Base-by-base conservation (phyloP, 139 green algal species). In the Edaphochlamys debaryana region DNA sequence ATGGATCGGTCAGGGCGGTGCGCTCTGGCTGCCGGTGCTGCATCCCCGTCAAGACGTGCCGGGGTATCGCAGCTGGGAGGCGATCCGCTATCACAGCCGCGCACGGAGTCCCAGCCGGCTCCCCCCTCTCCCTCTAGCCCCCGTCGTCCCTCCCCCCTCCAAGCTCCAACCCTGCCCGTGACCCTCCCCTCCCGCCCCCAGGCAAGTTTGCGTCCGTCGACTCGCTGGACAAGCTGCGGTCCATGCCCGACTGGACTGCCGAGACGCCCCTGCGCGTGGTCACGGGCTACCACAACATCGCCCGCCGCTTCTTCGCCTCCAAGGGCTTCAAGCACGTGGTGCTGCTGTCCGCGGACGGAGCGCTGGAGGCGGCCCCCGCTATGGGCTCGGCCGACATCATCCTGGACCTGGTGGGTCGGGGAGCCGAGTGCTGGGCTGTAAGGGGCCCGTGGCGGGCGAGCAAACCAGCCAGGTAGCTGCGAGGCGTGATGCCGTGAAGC, bases 341-440 rank as follows among this genome's bases (percentile, higher is more conserved):
- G 45, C 86, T 98, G 83, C 86, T 98, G 38, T 93, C 84, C 37
- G 95, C 94, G 17, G 95, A 98, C 76, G 95, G 97, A 4, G 97
- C 97, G 27, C 90, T 99, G 77, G 97, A 99, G 87, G 97, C 97
- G 13, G 96, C 96, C 4, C 97, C 97, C 9, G 94, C 95, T 41
- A 99, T 99, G 97, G 97, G 97, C 62, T 95, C 87, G 40, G 97
- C 97, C 32, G 97, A 99, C 90, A 98, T 99, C 75, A 99, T 99
- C 76, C 92, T 99, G 40, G 97, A 99, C 87, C 93, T 99, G 56
- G 94, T 98, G 60, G 48, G 82, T 87, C 32, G 42, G 7, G 15
- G 40, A 15, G 27, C 34, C 37, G 29, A 27, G 30, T n/a, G 30
- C 20, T 15, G 69, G n/a, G 45, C 56, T 60, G 67, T 3, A 34